phyloP scores from a whole-genome alignment of 805 yeast genomes.

The Saccharomycopsis sp. region DNA sequence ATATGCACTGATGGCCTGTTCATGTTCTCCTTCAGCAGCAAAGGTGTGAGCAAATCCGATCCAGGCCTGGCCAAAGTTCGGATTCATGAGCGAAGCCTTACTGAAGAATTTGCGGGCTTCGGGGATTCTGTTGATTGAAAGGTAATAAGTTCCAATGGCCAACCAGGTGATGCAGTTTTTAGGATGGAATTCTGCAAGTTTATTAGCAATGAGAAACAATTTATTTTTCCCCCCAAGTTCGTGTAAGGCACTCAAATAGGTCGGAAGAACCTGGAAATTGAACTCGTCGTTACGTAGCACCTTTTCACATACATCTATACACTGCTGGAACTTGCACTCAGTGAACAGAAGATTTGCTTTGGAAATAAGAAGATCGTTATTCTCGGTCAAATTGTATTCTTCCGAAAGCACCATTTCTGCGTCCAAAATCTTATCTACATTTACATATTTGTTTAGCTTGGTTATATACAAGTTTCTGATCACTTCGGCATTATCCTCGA shows the following conservation, averaged over 20 bases:
- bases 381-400: slow-evolving; percentile 64
- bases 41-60: slow-evolving; percentile 97
- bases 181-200: slow-evolving; percentile 79
- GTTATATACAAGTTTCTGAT: slow-evolving; percentile 72
- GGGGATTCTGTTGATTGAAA: slow-evolving; percentile 59
- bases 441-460: slow-evolving; percentile 64
- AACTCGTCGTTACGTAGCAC: slow-evolving; percentile 53
- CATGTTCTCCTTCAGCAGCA: slow-evolving; percentile 98
- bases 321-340: slow-evolving; percentile 73
- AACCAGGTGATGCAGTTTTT: slow-evolving; percentile 81
- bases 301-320: slow-evolving; percentile 66
- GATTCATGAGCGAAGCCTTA: slow-evolving; percentile 80
- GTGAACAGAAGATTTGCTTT: slow-evolving; percentile 64
- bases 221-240: slow-evolving; percentile 81
- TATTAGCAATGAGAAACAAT: slow-evolving; percentile 74
- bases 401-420: slow-evolving; percentile 61
- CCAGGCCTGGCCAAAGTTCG: slow-evolving; percentile 95
- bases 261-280: slow-evolving; percentile 67
- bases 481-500: slow-evolving; percentile 76
- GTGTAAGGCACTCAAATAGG: slow-evolving; percentile 74
- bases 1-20: slow-evolving; percentile 94
- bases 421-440: slow-evolving; percentile 51
- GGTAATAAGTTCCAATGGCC: slow-evolving; percentile 85
- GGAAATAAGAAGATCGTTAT: slow-evolving; percentile 61
- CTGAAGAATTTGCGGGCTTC: slow-evolving; percentile 88